Conservation (phyloP, 495 filamentous ascomycete species). For the Talaromyces trachyspermus region DNA sequence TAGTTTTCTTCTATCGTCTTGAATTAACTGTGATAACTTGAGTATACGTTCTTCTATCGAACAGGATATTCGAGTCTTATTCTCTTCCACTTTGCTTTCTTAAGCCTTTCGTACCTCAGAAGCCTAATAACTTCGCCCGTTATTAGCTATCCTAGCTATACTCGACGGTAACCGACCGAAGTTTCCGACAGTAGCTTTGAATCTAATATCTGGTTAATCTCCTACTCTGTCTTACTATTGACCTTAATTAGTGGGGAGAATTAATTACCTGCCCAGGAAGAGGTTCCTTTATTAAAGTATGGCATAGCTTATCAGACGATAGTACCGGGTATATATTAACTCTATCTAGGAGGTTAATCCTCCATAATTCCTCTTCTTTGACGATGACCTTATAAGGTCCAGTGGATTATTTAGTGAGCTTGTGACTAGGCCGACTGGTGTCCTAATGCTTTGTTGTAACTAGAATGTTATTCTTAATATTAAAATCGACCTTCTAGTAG, state of each 20-base stretch:
- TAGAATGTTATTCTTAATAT: background rate
- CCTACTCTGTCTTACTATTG: conserved; percentile 8
- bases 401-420: background rate
- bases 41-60: too few species aligned
- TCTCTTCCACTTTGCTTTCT: too few species aligned
- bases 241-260: background rate
- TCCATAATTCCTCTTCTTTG: too few species aligned
- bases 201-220: background rate
- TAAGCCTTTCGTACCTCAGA: too few species aligned
- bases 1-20: too few species aligned
- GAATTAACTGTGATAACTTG: too few species aligned
- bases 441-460: conserved; percentile 6
- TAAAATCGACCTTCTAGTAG: conserved; percentile 1
- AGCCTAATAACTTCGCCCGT: too few species aligned
- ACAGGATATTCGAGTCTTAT: too few species aligned
- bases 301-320: conserved; percentile 8
- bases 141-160: too few species aligned
- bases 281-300: background rate
- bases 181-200: too few species aligned
- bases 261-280: background rate
- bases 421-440: background rate
- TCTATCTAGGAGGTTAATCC: conserved; percentile 8
- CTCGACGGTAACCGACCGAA: too few species aligned
- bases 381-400: background rate
- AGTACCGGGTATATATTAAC: conserved; percentile 16